These are phyloP conservation scores for Aspergillus baeticus DNA, from an alignment of 495 filamentous ascomycete genomes.

Conservation along the genomic window DNA sequence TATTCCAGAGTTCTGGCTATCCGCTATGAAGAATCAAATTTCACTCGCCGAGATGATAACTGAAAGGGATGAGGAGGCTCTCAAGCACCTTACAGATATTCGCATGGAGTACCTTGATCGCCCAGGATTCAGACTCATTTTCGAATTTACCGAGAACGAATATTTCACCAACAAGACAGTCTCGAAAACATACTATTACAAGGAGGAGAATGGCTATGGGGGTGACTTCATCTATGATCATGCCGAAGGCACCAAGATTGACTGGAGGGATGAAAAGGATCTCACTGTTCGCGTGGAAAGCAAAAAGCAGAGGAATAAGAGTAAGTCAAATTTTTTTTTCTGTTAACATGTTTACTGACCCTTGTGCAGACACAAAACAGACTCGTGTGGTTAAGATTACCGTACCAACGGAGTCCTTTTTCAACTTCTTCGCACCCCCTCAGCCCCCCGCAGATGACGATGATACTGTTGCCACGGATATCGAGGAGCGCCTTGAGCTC, in stretches of 20 bases:
- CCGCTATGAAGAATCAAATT: constrained; percentile 99
- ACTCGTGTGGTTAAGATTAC: constrained; percentile 98
- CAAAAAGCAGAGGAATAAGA: constrained; percentile 99
- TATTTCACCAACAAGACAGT: constrained; percentile 97
- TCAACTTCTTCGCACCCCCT: constrained; percentile 99
- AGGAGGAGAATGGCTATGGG: constrained; percentile 96
- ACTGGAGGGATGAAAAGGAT: constrained; percentile 93
- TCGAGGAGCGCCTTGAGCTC: constrained; percentile 96
- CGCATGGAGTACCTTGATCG: constrained; percentile 99
- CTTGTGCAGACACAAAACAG: constrained; percentile 84
- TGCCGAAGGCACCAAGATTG: constrained; percentile 95
- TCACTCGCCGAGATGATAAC: constrained; percentile 97
- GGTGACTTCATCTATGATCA: constrained; percentile 99
- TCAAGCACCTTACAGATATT: constrained; percentile 89
- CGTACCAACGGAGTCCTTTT: constrained; percentile 97
- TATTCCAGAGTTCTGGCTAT: constrained; percentile 99
- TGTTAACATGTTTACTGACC: too few species aligned
- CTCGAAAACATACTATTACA: constrained; percentile 99
- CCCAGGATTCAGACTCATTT: constrained; percentile 96
- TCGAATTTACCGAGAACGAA: constrained; percentile 92
- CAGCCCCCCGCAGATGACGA: constrained; percentile 75
- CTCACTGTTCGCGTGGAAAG: constrained; percentile 94
- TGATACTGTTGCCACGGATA: constrained; percentile 80
- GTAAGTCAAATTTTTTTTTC: too few species aligned
- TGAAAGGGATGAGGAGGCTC: constrained; percentile 88